These are phyloP conservation scores for Ogataea polymorpha DNA, from an alignment of 805 yeast genomes.

Conservation along the genomic window DNA sequence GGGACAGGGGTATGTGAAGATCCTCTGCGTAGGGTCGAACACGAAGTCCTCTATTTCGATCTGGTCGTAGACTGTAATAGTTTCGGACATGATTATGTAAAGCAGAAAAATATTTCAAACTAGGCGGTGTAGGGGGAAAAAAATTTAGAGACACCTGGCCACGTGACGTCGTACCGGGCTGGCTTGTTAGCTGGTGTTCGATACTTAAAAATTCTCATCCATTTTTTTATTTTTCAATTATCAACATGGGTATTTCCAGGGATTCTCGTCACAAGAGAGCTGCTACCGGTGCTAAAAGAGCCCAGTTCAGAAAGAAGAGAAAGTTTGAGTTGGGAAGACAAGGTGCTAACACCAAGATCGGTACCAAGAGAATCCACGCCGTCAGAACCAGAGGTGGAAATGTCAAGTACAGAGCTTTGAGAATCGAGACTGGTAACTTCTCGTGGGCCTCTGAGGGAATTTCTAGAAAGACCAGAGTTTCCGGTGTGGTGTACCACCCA, in stretches of 20 bases:
- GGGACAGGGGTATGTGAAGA: constrained; percentile 95
- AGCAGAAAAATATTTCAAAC: background rate
- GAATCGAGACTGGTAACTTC: constrained; percentile 99
- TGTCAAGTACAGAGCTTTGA: constrained; percentile 99
- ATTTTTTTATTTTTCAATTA: constrained; percentile 8
- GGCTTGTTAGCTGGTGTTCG: background rate
- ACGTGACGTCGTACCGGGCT: constrained; percentile 5
- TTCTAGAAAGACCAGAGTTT: constrained; percentile 98
- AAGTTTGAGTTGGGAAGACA: constrained; percentile 99
- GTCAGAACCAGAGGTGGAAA: constrained; percentile 99
- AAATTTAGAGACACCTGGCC: background rate
- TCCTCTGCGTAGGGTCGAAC: constrained; percentile 75
- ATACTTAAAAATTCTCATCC: constrained; percentile 6
- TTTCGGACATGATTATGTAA: constrained; percentile 39
- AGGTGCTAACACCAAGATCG: constrained; percentile 99
- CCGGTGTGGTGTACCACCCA: constrained; percentile 98
- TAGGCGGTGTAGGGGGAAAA: background rate
- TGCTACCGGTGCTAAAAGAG: constrained; percentile 99
- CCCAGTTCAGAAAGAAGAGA: constrained; percentile 99
- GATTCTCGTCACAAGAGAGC: constrained; percentile 99
- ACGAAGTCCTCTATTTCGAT: constrained; percentile 97
- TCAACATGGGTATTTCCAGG: constrained; percentile 99
- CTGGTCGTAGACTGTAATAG: constrained; percentile 71
- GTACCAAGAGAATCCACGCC: constrained; percentile 97
- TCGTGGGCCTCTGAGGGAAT: constrained; percentile 99